Evolutionary conservation across 352 stramenopile genomes (phyloP).

Genomic region (Achlya hypogyna): DNA sequence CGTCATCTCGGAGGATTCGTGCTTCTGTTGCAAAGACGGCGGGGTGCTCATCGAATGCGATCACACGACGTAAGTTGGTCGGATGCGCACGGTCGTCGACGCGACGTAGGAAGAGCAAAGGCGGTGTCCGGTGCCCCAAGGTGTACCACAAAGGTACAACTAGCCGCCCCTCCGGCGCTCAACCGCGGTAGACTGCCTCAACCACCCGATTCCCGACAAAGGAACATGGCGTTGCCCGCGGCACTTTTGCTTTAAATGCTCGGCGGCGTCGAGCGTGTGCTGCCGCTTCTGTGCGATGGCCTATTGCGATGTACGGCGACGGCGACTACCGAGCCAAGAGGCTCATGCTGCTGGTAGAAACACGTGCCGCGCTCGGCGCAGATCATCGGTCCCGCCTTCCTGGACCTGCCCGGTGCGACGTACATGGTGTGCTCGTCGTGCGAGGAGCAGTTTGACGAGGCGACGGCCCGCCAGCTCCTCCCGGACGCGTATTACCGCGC

Average conservation of each 20-base stretch:
- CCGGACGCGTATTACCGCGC: background rate
- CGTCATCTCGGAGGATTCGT: constrained; percentile 57
- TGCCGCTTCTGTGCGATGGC: constrained; percentile 7
- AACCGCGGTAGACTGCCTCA: constrained; percentile 5
- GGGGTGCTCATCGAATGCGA: constrained; percentile 74
- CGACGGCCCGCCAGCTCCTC: background rate
- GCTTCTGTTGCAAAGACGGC: constrained; percentile 79
- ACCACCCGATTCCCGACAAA: constrained; percentile 6
- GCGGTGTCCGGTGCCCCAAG: constrained; percentile 47
- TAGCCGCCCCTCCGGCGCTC: background rate
- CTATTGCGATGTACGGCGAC: constrained; percentile 6
- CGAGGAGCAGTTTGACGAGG: constrained; percentile 19
- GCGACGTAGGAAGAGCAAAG: background rate
- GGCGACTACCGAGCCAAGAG: background rate
- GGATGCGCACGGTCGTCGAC: background rate
- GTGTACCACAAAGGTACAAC: constrained; percentile 66
- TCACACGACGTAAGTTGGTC: constrained; percentile 27
- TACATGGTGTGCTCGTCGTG: constrained; percentile 61
- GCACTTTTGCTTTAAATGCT: constrained; percentile 13
- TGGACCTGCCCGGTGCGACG: constrained; percentile 39
- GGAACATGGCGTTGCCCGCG: constrained; percentile 11
- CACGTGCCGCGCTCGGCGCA: constrained; percentile 39
- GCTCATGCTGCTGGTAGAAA: constrained; percentile 25
- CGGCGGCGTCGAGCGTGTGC: background rate
- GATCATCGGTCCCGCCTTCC: constrained; percentile 34